Base-by-base conservation (phyloP, 2,329 filamentous ascomycete genomes). In the Iodosphaeria phyllophila region DNA sequence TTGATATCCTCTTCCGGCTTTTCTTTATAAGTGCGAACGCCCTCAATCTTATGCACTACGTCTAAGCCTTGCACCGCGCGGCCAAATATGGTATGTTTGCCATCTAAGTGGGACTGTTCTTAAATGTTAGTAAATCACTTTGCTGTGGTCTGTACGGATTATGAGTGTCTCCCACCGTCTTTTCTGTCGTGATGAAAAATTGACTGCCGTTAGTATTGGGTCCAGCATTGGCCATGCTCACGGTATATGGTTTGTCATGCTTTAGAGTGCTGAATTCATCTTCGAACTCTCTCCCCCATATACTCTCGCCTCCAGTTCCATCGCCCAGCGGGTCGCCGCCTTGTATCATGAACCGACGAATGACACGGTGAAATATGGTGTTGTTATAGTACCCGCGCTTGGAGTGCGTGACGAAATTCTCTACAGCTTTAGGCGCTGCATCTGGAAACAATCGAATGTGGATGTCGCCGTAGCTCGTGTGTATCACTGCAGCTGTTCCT, bases 151-250 rank as follows among this genome's bases (percentile, higher is more conserved):
- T 22, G 23, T 16, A 24, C 27, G 30, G 31, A 28, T 15, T 7
- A 20, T 13, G 21, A 13, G 19, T 13, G 21, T 8, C 12, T 61
- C 70, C 55, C 56, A 76, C 73, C 36, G 89, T 83, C 55, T 92
- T 92, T 51, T 93, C 91, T 0, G 86, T 93, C 0, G 89, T 98
- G 36, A 98, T 92, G 42, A 98, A 98, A 47, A 98, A 98, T 47
- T 98, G 89, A 42, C 77, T 89, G 9, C 78, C 89, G 45, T 98
- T 98, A 18, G 84, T 93, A 40, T 86, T 83, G 0, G 83, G 82
- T 0, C 89, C 89, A 0, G 89, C 86, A 47, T 98, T 98, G 8
- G 89, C 89, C 89, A 98, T 98, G 46, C 79, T 91, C 29, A 95
- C 61, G 0, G 84, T 95, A 47, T 92, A 98, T 2, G 89, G 77